Base-by-base conservation (phyloP, 345 rosid genomes). In the Hibiscus trionum region DNA sequence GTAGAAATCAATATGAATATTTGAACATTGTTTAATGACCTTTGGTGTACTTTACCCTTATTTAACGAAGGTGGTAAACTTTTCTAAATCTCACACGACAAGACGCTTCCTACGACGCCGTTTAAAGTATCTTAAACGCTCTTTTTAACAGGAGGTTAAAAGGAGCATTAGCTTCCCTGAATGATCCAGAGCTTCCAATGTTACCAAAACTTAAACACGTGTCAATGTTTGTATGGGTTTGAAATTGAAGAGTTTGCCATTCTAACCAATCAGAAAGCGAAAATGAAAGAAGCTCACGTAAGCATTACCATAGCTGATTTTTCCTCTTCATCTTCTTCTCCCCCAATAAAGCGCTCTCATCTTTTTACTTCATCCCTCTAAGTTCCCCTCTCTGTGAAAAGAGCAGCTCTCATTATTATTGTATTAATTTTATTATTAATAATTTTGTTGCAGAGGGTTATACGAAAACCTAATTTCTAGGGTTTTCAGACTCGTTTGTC, bases 401-500 rank as follows among this genome's bases (percentile, higher is more conserved):
- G 61, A 33, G 17, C 47, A 69, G 11, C 53, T 49, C 53, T 11
- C 12, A 11, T 49, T 49, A 49, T 49, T 49, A 49, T 47, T 12
- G 12, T 47, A 15, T 16, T 21, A 21, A 21, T 21, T 21, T 21
- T 21, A 21, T 21, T 21, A 21, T 21, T 15, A 12, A n/a, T 57
- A 1, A 14, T 49, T 49, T 49, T 0, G 37, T 37, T 29, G 52
- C 72, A 61, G 55, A 53, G 58, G 68, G 67, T 29, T 26, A 61
- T 71, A 59, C 74, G 72, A 61, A 72, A 53, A 53, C 10, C 9
- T 6, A 21, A 68, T 65, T 82, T 73, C 78, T 83, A 81, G 84
- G 84, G 85, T 83, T 86, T 81, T 69, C 78, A 37, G 12, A 49
- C 12, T 49, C 53, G 6, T 17, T 67, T 47, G 29, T 16, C 10